These are phyloP conservation scores for Fonsecaea multimorphosa DNA, from an alignment of 2,329 filamentous ascomycete genomes.

Conservation along the genomic window DNA sequence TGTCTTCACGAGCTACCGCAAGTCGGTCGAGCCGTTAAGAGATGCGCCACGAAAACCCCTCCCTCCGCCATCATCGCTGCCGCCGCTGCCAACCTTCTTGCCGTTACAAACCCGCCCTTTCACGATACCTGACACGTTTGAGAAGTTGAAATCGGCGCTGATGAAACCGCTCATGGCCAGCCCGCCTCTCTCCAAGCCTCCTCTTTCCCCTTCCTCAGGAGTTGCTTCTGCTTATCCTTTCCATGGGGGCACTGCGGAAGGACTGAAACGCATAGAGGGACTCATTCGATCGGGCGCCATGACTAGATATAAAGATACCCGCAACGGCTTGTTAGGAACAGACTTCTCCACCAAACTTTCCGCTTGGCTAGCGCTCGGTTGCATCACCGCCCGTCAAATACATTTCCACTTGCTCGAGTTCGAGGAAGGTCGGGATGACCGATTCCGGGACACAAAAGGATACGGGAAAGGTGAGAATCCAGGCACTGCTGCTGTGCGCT, in stretches of 20 bases:
- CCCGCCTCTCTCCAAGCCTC: slow-evolving; percentile 58
- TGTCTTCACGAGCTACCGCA: slow-evolving; percentile 76
- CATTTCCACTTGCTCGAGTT: slow-evolving; percentile 71
- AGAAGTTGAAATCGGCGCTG: slow-evolving; percentile 62
- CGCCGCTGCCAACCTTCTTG: slow-evolving; percentile 62
- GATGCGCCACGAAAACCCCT: slow-evolving; percentile 65
- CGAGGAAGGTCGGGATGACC: slow-evolving; percentile 64
- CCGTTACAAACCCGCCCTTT: slow-evolving; percentile 69
- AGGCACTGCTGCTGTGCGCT: slow-evolving; percentile 71
- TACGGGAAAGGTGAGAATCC: slow-evolving; percentile 74
- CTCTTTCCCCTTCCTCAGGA: slow-evolving; percentile 55
- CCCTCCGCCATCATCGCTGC: slow-evolving; percentile 63
- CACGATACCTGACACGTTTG: slow-evolving; percentile 62
- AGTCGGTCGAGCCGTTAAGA: slow-evolving; percentile 73
- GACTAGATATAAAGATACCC: slow-evolving; percentile 70
- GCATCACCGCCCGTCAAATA: slow-evolving; percentile 73
- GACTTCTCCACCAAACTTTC: slow-evolving; percentile 80
- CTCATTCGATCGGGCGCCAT: slow-evolving; percentile 67
- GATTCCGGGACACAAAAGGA: slow-evolving; percentile 55
- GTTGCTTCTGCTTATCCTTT: slow-evolving; percentile 69
- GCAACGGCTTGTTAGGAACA: slow-evolving; percentile 72
- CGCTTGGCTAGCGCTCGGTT: slow-evolving; percentile 73
- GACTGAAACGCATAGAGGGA: slow-evolving; percentile 63
- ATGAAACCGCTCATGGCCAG: slow-evolving; percentile 62
- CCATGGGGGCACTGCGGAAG: slow-evolving; percentile 69